phyloP scores from a whole-genome alignment of 768 basidiomycete species.

The Multifurca ochricompacta region DNA sequence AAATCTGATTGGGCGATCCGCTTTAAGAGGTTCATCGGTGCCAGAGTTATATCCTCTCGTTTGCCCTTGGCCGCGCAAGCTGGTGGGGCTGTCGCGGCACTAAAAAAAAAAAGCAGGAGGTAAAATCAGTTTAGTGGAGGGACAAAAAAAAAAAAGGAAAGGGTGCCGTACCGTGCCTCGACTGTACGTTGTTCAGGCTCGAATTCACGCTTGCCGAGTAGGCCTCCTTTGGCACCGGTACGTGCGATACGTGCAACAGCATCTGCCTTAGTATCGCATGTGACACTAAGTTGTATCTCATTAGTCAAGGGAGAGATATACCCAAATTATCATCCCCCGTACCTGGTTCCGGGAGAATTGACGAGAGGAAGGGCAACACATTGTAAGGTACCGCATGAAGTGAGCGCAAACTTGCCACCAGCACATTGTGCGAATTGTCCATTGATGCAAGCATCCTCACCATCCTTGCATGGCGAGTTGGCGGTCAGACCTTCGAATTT shows the following conservation, averaged over 20 bases:
- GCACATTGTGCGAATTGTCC: slow-evolving; percentile 23
- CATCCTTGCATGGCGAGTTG: slow-evolving; percentile 30
- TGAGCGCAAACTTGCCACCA: slow-evolving; percentile 17
- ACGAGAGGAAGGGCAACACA: slow-evolving; percentile 28
- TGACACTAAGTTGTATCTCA: slow-evolving; percentile 21
- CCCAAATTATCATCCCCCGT: not conserved
- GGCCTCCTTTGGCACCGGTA: slow-evolving; percentile 26
- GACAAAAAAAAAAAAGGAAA: not conserved
- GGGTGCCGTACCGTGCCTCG: not conserved
- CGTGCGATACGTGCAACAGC: slow-evolving; percentile 21
- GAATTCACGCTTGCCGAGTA: slow-evolving; percentile 19
- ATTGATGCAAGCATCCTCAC: slow-evolving; percentile 22
- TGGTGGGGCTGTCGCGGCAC: not conserved
- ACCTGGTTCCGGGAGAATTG: slow-evolving; percentile 28
- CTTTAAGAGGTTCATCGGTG: not conserved
- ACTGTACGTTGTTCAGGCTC: not conserved
- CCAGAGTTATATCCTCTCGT: slow-evolving; percentile 13
- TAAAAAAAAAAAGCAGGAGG: not conserved
- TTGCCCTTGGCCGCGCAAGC: slow-evolving; percentile 11
- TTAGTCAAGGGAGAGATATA: too few species aligned
- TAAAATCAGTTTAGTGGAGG: not conserved
- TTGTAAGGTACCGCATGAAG: slow-evolving; percentile 12
- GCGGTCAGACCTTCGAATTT: slow-evolving; percentile 20
- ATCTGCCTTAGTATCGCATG: slow-evolving; percentile 25
- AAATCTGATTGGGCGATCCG: slow-evolving; percentile 33